Evolutionary conservation across 140 eudicot genomes (phyloP).

Genomic region (Cichorium intybus): DNA sequence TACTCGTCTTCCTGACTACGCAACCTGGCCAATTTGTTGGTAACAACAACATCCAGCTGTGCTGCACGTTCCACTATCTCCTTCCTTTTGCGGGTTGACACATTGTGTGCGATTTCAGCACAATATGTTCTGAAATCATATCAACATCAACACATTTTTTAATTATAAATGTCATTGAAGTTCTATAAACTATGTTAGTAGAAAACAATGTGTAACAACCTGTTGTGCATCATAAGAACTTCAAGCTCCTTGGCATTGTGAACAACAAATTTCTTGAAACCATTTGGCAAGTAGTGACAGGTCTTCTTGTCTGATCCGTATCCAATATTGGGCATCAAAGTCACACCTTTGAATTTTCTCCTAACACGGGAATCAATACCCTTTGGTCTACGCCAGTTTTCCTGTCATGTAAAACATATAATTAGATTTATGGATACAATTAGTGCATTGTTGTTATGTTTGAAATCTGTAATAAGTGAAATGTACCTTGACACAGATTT

Average conservation of each 20-base stretch:
- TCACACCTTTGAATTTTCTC: slow-evolving; percentile 61
- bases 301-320: slow-evolving; percentile 70
- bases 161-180: too few species aligned
- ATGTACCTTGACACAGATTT: slow-evolving; percentile 44
- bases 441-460: too few species aligned
- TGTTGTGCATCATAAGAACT: slow-evolving; percentile 69
- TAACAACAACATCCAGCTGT: slow-evolving; percentile 56
- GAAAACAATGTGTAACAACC: slow-evolving; percentile 27
- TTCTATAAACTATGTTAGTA: too few species aligned
- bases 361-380: slow-evolving; percentile 74
- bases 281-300: slow-evolving; percentile 75
- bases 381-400: slow-evolving; percentile 75
- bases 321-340: slow-evolving; percentile 71
- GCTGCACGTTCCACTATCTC: slow-evolving; percentile 57
- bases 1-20: slow-evolving; percentile 82
- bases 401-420: slow-evolving; percentile 16
- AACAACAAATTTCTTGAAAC: slow-evolving; percentile 79
- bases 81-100: slow-evolving; percentile 55
- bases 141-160: too few species aligned
- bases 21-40: slow-evolving; percentile 67
- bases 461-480: background rate
- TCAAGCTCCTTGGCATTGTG: slow-evolving; percentile 61
- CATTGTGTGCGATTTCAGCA: slow-evolving; percentile 78
- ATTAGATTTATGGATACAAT: background rate
- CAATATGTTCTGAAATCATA: slow-evolving; percentile 49